Conservation (phyloP, 352 stramenopile species). For the Pythium biforme region DNA sequence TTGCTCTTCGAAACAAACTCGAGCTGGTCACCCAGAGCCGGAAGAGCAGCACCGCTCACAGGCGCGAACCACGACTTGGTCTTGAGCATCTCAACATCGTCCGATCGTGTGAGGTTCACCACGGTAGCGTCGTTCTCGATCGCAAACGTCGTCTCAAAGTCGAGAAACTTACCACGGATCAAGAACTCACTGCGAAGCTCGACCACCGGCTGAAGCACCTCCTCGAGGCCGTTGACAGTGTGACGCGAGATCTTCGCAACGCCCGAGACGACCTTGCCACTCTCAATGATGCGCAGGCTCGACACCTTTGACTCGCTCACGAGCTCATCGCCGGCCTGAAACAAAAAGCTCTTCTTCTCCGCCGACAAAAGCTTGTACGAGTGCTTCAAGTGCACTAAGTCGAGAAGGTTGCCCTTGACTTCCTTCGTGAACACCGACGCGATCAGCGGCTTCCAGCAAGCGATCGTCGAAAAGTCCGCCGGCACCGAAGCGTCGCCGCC, state of each 20-base stretch:
- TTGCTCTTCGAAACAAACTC: constrained; percentile 52
- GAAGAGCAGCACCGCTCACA: constrained; percentile 12
- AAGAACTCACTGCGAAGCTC: constrained; percentile 84
- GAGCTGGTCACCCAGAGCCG: constrained; percentile 48
- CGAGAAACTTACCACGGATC: constrained; percentile 73
- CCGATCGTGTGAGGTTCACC: constrained; percentile 36
- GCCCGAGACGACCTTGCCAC: constrained; percentile 76
- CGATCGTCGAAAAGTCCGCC: constrained; percentile 77
- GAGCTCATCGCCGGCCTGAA: constrained; percentile 67
- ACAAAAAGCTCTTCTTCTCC: constrained; percentile 32
- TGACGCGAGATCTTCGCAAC: constrained; percentile 70
- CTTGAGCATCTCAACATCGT: constrained; percentile 60
- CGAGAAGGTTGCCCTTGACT: constrained; percentile 76
- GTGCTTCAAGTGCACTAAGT: constrained; percentile 84
- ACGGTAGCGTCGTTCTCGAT: constrained; percentile 42
- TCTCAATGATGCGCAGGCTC: constrained; percentile 72
- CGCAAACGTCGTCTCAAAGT: constrained; percentile 78
- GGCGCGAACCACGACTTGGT: constrained; percentile 68
- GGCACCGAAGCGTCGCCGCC: constrained; percentile 37
- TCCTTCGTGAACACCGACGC: constrained; percentile 83
- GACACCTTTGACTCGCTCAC: constrained; percentile 71
- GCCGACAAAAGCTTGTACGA: constrained; percentile 70
- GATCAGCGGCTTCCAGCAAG: constrained; percentile 79
- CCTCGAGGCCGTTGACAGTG: constrained; percentile 44
- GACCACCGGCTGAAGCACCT: constrained; percentile 62